Percentiles rank a stretch among this genome's conserved stretches.
These are phyloP conservation scores for Camelina hispida DNA, from an alignment of 345 rosid genomes.

Conservation along the genomic window DNA sequence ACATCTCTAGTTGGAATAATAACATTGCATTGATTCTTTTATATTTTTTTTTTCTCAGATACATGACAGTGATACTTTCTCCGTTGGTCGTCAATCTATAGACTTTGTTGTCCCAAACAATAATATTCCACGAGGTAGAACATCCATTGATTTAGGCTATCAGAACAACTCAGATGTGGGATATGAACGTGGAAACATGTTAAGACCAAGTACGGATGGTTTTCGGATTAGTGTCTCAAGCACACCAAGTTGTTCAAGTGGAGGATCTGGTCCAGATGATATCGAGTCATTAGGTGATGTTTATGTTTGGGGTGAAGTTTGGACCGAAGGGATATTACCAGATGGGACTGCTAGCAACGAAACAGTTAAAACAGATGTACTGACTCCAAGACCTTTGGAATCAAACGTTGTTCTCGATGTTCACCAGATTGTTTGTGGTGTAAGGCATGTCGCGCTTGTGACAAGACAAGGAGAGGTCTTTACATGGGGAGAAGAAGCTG, in stretches of 20 bases:
- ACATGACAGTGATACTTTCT: conserved; percentile 55
- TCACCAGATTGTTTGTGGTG: conserved; percentile 91
- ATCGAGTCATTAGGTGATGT: conserved; percentile 97
- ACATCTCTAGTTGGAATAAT: neutral
- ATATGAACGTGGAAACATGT: conserved; percentile 82
- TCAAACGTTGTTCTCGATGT: conserved; percentile 96
- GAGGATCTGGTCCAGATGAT: conserved; percentile 98
- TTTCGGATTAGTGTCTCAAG: conserved; percentile 94
- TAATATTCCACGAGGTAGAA: conserved; percentile 60
- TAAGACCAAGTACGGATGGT: conserved; percentile 89
- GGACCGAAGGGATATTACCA: conserved; percentile 67
- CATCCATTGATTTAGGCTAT: conserved; percentile 59
- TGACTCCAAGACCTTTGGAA: conserved; percentile 82
- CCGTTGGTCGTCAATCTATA: conserved; percentile 55
- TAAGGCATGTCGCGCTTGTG: conserved; percentile 79
- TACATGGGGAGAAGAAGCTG: conserved; percentile 97
- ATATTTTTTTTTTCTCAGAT: conserved; percentile 52
- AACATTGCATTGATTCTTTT: neutral
- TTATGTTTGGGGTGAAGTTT: conserved; percentile 93
- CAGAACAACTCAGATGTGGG: conserved; percentile 75
- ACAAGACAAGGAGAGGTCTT: conserved; percentile 97
- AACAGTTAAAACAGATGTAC: conserved; percentile 59
- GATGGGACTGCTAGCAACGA: conserved; percentile 59
- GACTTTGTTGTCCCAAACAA: conserved; percentile 53
- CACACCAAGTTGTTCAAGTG: conserved; percentile 95